phyloP scores from a whole-genome alignment of 805 yeast genomes.

The Wickerhamiella siamensis region DNA sequence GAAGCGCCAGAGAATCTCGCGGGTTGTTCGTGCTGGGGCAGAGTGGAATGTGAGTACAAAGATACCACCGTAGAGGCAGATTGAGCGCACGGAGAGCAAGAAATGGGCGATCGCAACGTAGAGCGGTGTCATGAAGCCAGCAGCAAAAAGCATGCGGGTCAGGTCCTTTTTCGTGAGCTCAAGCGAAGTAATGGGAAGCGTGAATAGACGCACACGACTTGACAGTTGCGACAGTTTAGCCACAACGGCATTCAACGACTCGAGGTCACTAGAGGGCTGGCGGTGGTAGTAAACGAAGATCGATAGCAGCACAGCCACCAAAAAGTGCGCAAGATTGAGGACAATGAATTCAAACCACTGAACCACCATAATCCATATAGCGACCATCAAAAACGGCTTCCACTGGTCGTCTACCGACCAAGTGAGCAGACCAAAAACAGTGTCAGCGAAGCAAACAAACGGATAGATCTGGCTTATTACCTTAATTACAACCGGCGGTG shows the following conservation, averaged over 20 bases:
- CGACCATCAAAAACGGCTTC: conserved; percentile 50
- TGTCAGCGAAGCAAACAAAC: conserved; percentile 59
- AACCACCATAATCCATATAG: conserved; percentile 41
- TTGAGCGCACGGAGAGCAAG: conserved; percentile 53
- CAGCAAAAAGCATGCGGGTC: conserved; percentile 66
- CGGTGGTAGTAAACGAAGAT: conserved; percentile 35
- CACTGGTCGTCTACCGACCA: conserved; percentile 86
- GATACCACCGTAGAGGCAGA: conserved; percentile 44
- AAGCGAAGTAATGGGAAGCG: conserved; percentile 64
- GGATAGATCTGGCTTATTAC: conserved; percentile 77
- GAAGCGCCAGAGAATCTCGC: conserved; percentile 77
- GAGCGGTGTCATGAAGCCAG: conserved; percentile 72
- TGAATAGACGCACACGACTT: conserved; percentile 58
- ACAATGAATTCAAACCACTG: conserved; percentile 68
- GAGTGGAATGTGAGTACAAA: conserved; percentile 74
- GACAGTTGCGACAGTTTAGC: conserved; percentile 62
- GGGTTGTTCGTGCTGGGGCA: conserved; percentile 64
- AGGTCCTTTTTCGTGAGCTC: conserved; percentile 64
- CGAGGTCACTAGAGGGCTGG: conserved; percentile 56
- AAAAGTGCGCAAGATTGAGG: conserved; percentile 69
- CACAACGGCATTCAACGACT: conserved; percentile 78
- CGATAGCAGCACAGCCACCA: conserved; percentile 43
- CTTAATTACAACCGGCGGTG: conserved; percentile 84
- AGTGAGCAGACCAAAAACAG: conserved; percentile 55
- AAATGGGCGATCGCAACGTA: conserved; percentile 58